Evolutionary conservation across 306 rosid species (phyloP), one percentile per base, ranked within the genome.

Genomic region (Quercus wislizeni): DNA sequence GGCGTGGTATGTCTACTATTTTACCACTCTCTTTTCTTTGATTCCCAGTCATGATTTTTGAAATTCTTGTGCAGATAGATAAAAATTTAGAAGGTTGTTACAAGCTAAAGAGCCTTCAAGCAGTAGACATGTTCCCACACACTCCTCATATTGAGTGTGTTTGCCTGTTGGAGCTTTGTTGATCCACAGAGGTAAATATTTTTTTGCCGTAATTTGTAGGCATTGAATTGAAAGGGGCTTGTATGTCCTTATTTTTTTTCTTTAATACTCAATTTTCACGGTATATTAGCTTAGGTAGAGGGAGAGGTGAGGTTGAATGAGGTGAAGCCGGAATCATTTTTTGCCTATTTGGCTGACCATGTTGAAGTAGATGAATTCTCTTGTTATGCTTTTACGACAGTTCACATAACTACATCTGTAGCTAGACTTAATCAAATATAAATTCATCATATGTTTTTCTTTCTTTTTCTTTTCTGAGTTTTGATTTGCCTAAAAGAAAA

Each of bases 121-220:
- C 99, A 1, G 97, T 95, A n/a, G 98, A 95, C 87, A 95, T 95
- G 99, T 95, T 95, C 85, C 99, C 99, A 5, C 99, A 92, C 91
- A 92, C 99, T 71, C 99, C 97, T 78, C 99, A 95, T 83, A 90
- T 91, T 55, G 99, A 95, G 86, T 92, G 98, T 77, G 94, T 95
- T 33, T 92, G 96, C 88, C 85, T 90, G 46, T 83, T 92, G 83
- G 99, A 95, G 85, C 97, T 92, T 79, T 83, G 79, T 72, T 84
- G 85, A 88, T 79, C 73, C 75, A 63, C 49, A 69, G 59, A 33
- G 73, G 35, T 56, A 78, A 13, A 51, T 67, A 71, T 35, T 63
- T 57, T 49, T 52, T 38, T 77, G 46, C 35, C 19, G 20, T 17
- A 64, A 6, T 8, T 30, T 65, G 46, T 18, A 31, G 46, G 14